phyloP scores from a whole-genome alignment of 495 filamentous ascomycete genomes.

The Aspergillus haitiensis region DNA sequence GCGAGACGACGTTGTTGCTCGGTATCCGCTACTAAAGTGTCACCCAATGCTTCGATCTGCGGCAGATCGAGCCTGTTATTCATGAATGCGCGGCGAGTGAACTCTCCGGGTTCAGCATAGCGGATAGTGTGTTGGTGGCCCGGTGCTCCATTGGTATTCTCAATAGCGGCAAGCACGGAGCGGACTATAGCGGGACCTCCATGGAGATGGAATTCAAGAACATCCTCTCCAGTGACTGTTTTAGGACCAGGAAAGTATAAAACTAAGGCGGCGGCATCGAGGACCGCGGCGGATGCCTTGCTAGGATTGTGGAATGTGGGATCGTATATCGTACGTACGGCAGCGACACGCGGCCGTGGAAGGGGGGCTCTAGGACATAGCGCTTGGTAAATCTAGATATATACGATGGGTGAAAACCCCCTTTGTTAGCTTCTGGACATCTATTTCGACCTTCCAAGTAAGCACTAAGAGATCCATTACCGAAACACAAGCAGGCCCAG shows the following conservation, averaged over 20 bases:
- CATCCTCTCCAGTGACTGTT: slow-evolving; percentile 88
- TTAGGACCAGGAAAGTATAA: slow-evolving; percentile 84
- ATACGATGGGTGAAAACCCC: slow-evolving; percentile 1
- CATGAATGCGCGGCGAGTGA: slow-evolving; percentile 88
- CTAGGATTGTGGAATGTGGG: slow-evolving; percentile 45
- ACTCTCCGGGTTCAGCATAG: slow-evolving; percentile 94
- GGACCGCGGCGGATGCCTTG: slow-evolving; percentile 42
- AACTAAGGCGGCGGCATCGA: slow-evolving; percentile 80
- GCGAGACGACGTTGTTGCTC: slow-evolving; percentile 90
- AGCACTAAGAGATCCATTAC: slow-evolving; percentile 40
- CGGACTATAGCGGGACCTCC: slow-evolving; percentile 87
- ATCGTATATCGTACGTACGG: slow-evolving; percentile 72
- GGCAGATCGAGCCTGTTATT: slow-evolving; percentile 83
- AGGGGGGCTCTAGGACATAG: slow-evolving; percentile 66
- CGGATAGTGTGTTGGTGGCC: slow-evolving; percentile 52
- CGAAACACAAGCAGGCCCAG: slow-evolving; percentile 71
- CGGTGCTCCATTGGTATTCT: slow-evolving; percentile 34
- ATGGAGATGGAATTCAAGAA: slow-evolving; percentile 91
- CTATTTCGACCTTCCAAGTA: not conserved
- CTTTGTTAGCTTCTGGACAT: slow-evolving; percentile 9
- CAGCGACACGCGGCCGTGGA: slow-evolving; percentile 74
- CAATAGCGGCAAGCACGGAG: slow-evolving; percentile 78
- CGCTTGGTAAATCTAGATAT: slow-evolving; percentile 65
- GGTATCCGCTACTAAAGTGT: slow-evolving; percentile 81
- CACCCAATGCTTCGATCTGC: slow-evolving; percentile 91